Evolutionary conservation across 495 filamentous ascomycete genomes (phyloP).

Genomic region (Opeltia flavorubescens): DNA sequence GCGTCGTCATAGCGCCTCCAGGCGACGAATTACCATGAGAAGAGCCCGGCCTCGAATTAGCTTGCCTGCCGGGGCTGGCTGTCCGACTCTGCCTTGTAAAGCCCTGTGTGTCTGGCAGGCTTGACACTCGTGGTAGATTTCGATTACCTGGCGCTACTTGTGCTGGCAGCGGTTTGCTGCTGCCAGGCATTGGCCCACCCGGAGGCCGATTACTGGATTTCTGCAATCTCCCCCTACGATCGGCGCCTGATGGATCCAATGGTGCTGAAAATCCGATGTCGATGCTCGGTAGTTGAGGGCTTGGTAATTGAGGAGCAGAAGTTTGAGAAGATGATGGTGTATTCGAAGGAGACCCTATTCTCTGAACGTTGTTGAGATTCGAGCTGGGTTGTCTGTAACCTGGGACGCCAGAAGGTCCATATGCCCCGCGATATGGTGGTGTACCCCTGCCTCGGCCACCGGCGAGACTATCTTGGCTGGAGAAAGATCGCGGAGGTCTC

Average conservation of each 20-base stretch:
- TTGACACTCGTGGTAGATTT: constrained; percentile 2
- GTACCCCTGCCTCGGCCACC: constrained; percentile 12
- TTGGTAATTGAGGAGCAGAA: no score
- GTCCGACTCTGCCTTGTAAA: constrained; percentile 6
- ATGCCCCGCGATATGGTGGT: constrained; percentile 16
- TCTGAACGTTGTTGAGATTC: constrained; percentile 15
- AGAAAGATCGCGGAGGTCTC: constrained; percentile 6
- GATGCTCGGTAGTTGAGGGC: constrained; percentile 22
- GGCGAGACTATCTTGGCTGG: constrained; percentile 12
- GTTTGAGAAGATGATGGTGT: constrained; percentile 1
- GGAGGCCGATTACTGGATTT: constrained; percentile 10
- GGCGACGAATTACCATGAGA: background rate
- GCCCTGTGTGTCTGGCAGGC: constrained; percentile 12
- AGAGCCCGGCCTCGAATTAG: background rate
- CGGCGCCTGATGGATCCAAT: constrained; percentile 25
- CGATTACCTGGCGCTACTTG: background rate
- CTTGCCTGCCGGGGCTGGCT: constrained; percentile 5
- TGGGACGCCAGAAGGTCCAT: constrained; percentile 22
- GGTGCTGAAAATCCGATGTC: constrained; percentile 43
- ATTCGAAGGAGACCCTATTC: background rate
- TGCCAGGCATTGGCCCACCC: background rate
- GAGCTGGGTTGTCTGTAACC: constrained; percentile 28
- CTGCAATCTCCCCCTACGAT: constrained; percentile 19
- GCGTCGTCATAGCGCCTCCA: background rate
- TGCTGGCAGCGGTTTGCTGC: background rate